Evolutionary conservation across 2,329 filamentous ascomycete genomes (phyloP).

Genomic region (Fusarium solani-melongenae): DNA sequence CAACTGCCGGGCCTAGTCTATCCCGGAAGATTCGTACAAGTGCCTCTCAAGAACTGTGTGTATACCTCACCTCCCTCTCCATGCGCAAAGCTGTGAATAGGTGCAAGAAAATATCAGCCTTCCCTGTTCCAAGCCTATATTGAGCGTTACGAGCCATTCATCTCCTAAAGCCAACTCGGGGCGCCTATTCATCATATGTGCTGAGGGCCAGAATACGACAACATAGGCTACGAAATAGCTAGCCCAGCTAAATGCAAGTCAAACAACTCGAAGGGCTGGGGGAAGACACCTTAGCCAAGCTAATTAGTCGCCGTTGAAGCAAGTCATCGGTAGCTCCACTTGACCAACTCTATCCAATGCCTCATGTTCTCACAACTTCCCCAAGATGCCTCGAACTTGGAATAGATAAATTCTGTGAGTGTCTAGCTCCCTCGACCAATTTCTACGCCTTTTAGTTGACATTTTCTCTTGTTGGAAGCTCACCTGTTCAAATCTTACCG

Average conservation of each 20-base stretch:
- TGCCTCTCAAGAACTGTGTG: background rate
- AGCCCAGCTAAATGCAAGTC: background rate
- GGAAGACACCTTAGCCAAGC: background rate
- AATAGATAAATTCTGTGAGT: background rate
- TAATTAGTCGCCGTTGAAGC: background rate
- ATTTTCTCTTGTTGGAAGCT: background rate
- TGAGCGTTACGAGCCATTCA: background rate
- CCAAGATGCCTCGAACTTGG: background rate
- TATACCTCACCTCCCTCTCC: background rate
- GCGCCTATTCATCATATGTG: background rate
- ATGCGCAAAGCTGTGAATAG: background rate
- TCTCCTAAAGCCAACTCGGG: background rate
- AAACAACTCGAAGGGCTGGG: background rate
- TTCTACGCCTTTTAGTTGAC: background rate
- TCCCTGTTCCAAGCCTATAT: background rate
- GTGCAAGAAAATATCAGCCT: background rate
- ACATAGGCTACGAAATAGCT: background rate
- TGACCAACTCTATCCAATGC: background rate
- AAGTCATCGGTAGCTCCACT: background rate
- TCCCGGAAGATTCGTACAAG: background rate
- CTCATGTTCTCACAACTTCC: background rate
- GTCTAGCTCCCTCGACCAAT: background rate
- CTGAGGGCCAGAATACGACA: background rate
- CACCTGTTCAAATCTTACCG: background rate
- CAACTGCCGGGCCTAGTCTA: background rate